Evolutionary conservation across 768 basidiomycete genomes (phyloP).

Genomic region (Hypholoma fasciculare): DNA sequence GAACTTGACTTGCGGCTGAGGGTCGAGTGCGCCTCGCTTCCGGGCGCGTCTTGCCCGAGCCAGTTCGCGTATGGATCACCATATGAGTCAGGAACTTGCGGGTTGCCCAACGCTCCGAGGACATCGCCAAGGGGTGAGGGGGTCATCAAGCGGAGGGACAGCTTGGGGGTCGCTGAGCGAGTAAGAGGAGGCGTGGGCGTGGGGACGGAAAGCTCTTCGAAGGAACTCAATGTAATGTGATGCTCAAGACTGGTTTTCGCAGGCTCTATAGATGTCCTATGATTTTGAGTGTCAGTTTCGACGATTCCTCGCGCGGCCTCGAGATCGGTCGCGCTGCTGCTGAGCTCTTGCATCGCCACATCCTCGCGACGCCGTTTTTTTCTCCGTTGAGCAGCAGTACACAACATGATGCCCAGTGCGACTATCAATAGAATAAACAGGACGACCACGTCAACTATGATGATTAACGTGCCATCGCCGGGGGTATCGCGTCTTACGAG

Average conservation of each 20-base stretch:
- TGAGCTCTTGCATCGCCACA: not conserved
- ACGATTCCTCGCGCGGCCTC: not conserved
- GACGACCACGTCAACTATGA: not conserved
- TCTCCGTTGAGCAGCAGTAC: not conserved
- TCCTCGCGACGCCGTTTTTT: not conserved
- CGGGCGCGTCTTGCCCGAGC: too few species aligned
- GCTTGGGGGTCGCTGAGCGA: too few species aligned
- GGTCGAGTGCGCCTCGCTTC: not conserved
- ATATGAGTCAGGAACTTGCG: not conserved
- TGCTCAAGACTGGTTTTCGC: not conserved
- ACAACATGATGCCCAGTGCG: not conserved
- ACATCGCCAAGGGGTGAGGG: not conserved
- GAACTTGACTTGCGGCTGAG: slow-evolving; percentile 1
- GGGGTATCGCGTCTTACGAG: not conserved
- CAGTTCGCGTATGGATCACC: too few species aligned
- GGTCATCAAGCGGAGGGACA: not conserved
- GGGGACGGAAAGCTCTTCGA: too few species aligned
- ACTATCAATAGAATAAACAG: not conserved
- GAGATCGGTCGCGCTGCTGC: not conserved
- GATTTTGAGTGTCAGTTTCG: not conserved
- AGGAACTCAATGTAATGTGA: too few species aligned
- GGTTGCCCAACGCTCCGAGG: not conserved
- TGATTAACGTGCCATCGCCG: not conserved
- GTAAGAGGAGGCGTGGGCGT: too few species aligned
- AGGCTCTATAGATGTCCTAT: not conserved